Evolutionary conservation across 2,329 filamentous ascomycete species (phyloP), one percentile per base, ranked within the genome.

Genomic region (Sclerotinia glacialis): DNA sequence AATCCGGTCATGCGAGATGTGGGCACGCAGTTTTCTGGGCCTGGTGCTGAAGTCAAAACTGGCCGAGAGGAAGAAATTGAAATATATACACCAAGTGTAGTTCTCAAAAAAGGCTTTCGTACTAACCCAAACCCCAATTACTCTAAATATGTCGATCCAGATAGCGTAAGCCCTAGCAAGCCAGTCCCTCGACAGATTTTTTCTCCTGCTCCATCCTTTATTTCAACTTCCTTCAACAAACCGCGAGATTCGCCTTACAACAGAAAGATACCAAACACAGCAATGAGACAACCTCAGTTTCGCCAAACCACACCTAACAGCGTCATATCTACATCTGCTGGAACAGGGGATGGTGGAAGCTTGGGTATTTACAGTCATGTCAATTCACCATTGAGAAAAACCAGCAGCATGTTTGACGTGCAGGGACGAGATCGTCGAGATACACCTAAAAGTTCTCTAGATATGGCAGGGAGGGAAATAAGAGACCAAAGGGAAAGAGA

Each of bases 111-210:
- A 55, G 86, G 86, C 1, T 97, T 97, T 78, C 85, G 86, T 69
- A 91, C 90, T 1, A 91, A 93, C 67, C 89, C 92, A 5, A 97
- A 97, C 75, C 88, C 90, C 0, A 92, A 90, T 75, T 95, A 95
- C 75, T 79, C 85, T 42, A 85, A 84, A 67, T 87, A 92, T 71
- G 84, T 92, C 70, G 87, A 93, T 72, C 88, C 90, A 0, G 87
- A 93, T 56, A 81, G 80, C 72, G 73, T 40, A 69, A 74, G 66
- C 65, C 34, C 42, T 21, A 60, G 5, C 8, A 61, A 61, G 44
- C 76, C 28, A 58, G 76, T 70, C 40, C 77, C 75, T 59, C 76
- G 71, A 44, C 67, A 73, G 56, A 63, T 67, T 54, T 49, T 77
- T 75, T 69, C 81, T 76, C 52, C 81, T 21, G 65, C 69, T 21